phyloP scores from a whole-genome alignment of 768 basidiomycete species.

The Boletus reticuloceps region DNA sequence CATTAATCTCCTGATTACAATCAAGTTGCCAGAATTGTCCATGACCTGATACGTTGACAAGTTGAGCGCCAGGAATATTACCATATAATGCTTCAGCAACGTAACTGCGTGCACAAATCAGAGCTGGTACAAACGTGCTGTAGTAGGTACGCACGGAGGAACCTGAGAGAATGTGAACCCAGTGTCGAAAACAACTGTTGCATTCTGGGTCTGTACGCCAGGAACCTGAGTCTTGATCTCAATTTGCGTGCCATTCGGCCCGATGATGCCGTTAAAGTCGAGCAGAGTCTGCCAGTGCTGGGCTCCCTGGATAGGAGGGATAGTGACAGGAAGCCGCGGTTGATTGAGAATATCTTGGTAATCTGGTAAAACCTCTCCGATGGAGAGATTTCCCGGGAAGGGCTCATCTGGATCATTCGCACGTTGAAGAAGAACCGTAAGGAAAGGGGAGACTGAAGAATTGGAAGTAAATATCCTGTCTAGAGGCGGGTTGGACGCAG shows the following conservation, averaged over 20 bases:
- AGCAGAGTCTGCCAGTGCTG: constrained; percentile 69
- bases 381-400: constrained; percentile 59
- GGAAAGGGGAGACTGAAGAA: constrained; percentile 51
- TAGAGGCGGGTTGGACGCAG: constrained; percentile 51
- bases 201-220: constrained; percentile 41
- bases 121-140: constrained; percentile 11
- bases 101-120: constrained; percentile 30
- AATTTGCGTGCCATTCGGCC: constrained; percentile 55
- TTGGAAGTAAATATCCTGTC: constrained; percentile 67
- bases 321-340: constrained; percentile 49
- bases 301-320: background rate
- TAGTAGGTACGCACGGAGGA: constrained; percentile 37
- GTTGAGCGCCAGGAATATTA: constrained; percentile 50
- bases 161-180: constrained; percentile 70
- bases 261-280: constrained; percentile 60
- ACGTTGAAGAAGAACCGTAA: constrained; percentile 65
- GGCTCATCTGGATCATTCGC: constrained; percentile 48
- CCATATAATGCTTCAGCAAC: constrained; percentile 64
- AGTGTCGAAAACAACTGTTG: constrained; percentile 65
- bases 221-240: constrained; percentile 44
- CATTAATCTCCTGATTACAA: constrained; percentile 60
- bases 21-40: constrained; percentile 60
- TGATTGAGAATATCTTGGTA: constrained; percentile 49
- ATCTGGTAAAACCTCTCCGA: constrained; percentile 55
- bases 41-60: constrained; percentile 35